Conservation (phyloP, 352 stramenopile species). For the Phytophthora sp. region DNA sequence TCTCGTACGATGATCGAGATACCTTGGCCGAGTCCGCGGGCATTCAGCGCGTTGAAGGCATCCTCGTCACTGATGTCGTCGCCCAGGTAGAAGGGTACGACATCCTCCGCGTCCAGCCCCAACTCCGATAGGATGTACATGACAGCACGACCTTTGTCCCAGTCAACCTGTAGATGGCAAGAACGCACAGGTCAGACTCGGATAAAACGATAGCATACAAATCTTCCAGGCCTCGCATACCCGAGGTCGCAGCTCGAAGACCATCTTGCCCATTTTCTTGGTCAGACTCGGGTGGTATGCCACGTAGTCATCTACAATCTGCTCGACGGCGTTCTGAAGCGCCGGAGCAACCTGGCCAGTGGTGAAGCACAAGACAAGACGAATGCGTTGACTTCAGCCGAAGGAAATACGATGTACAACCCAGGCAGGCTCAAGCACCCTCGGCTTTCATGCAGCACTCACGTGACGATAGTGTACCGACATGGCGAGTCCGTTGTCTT, state of each 20-base stretch:
- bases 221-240: slow-evolving; percentile 13
- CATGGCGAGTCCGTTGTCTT: slow-evolving; percentile 81
- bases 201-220: background rate
- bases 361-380: slow-evolving; percentile 26
- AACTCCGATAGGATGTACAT: slow-evolving; percentile 76
- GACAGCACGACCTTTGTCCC: slow-evolving; percentile 83
- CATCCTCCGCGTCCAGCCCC: slow-evolving; percentile 61
- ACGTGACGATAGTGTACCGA: slow-evolving; percentile 84
- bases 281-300: slow-evolving; percentile 47
- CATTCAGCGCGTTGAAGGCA: slow-evolving; percentile 63
- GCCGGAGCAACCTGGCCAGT: slow-evolving; percentile 43
- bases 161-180: slow-evolving; percentile 53
- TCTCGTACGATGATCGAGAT: slow-evolving; percentile 74
- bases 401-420: slow-evolving; percentile 16
- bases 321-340: slow-evolving; percentile 70
- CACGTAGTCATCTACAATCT: slow-evolving; percentile 89
- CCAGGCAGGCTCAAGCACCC: slow-evolving; percentile 9
- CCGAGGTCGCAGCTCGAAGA: slow-evolving; percentile 75
- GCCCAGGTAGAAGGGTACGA: slow-evolving; percentile 85
- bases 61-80: slow-evolving; percentile 86
- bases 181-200: background rate
- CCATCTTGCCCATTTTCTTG: slow-evolving; percentile 80
- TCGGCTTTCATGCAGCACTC: slow-evolving; percentile 23
- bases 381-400: slow-evolving; percentile 19
- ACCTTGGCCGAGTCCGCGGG: slow-evolving; percentile 46